A percentile compares a stretch with the other conserved stretches of the same genome.
Conservation (phyloP, 2,329 filamentous ascomycete species). For the Waltergamsia citrina region DNA sequence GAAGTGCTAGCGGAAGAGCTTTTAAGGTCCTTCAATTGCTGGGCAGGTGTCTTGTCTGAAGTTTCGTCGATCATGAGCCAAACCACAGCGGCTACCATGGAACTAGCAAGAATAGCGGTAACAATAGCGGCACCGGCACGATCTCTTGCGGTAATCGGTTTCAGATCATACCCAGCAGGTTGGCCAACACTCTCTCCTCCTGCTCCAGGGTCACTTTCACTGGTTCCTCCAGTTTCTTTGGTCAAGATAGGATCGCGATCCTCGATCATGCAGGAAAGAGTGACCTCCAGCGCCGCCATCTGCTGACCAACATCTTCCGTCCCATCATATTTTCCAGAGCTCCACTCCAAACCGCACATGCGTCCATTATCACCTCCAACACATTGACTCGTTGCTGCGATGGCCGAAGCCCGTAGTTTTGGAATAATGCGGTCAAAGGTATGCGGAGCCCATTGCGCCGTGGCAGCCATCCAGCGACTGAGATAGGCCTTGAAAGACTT, state of each 20-base stretch:
- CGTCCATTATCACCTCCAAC: constrained; percentile 44
- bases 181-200: constrained; percentile 35
- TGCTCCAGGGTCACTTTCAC: constrained; percentile 32
- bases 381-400: constrained; percentile 48
- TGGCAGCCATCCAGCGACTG: constrained; percentile 50
- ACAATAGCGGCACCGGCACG: constrained; percentile 57
- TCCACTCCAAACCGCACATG: constrained; percentile 54
- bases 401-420: constrained; percentile 43
- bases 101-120: constrained; percentile 47
- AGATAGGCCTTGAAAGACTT: constrained; percentile 56
- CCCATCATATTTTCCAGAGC: constrained; percentile 45
- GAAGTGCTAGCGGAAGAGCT: too few species aligned
- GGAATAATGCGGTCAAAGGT: constrained; percentile 43
- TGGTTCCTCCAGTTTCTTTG: constrained; percentile 47
- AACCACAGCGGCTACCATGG: constrained; percentile 40
- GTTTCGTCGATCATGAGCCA: constrained; percentile 42
- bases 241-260: constrained; percentile 32
- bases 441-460: constrained; percentile 54
- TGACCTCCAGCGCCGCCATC: constrained; percentile 59
- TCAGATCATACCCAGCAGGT: constrained; percentile 12
- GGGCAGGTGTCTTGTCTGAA: constrained; percentile 17
- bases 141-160: constrained; percentile 47
- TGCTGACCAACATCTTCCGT: constrained; percentile 57
- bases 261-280: constrained; percentile 50
- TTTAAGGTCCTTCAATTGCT: constrained; percentile 22